These are phyloP conservation scores for Zostera marina DNA, from an alignment of 116 monocot species.

Conservation along the genomic window DNA sequence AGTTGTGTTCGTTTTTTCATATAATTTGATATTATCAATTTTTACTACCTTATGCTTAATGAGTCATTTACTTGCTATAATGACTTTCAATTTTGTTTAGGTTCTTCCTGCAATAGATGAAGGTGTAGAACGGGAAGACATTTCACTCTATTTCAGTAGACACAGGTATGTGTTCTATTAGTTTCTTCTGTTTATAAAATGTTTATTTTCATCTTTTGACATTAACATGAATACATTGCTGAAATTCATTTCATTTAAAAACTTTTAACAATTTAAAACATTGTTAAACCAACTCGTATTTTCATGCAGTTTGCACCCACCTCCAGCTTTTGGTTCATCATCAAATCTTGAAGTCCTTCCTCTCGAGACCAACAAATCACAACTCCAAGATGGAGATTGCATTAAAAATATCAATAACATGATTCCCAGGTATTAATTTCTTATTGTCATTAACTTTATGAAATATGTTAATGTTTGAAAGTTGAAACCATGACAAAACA, in stretches of 20 bases:
- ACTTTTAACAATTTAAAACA: background rate
- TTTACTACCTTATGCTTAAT: no score
- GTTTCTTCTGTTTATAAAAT: background rate
- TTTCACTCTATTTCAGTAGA: constrained; percentile 12
- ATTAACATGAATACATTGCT: background rate
- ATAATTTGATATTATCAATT: no score
- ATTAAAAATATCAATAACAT: constrained; percentile 10
- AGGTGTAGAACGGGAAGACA: constrained; percentile 1
- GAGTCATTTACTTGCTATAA: background rate
- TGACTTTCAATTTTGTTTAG: constrained; percentile 1
- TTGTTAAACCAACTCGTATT: background rate
- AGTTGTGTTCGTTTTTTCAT: no score
- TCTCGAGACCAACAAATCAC: constrained; percentile 40
- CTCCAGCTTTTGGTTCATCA: constrained; percentile 84
- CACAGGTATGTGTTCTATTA: constrained; percentile 18
- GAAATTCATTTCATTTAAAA: background rate
- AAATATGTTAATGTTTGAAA: background rate
- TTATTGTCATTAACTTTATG: background rate
- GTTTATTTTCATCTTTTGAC: no score
- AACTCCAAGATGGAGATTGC: constrained; percentile 30
- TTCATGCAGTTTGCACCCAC: constrained; percentile 43
- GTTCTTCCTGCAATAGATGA: constrained; percentile 8
- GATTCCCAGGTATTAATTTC: constrained; percentile 2
- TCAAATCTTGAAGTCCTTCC: constrained; percentile 57
- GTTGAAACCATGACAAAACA: no score